phyloP scores from a whole-genome alignment of 2,329 filamentous ascomycete species.

The Aschersonia sp. region DNA sequence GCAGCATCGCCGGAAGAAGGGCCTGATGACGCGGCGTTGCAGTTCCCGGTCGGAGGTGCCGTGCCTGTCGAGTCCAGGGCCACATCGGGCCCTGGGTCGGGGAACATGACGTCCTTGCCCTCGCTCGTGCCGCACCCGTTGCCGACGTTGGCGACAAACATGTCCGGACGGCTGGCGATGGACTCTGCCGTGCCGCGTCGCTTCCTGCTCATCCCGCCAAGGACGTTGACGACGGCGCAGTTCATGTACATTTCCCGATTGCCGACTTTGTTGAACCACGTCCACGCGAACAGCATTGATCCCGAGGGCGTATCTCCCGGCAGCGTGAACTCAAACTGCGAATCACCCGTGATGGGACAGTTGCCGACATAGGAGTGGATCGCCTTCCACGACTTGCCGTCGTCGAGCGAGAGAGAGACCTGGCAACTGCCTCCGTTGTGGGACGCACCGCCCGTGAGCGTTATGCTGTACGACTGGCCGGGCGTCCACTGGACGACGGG shows the following conservation, averaged over 20 bases:
- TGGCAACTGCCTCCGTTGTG: constrained; percentile 68
- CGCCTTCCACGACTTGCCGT: constrained; percentile 55
- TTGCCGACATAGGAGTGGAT: constrained; percentile 41
- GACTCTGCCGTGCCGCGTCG: constrained; percentile 12
- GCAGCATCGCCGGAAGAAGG: not conserved
- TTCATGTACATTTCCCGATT: constrained; percentile 84
- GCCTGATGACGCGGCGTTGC: not conserved
- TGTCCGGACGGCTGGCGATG: constrained; percentile 44
- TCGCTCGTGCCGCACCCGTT: constrained; percentile 44
- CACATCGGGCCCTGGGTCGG: constrained; percentile 46
- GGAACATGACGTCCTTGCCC: constrained; percentile 45
- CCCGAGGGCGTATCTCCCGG: constrained; percentile 44
- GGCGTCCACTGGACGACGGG: constrained; percentile 46
- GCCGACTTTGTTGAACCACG: constrained; percentile 61
- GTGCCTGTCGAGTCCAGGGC: not conserved
- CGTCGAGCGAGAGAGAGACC: constrained; percentile 58
- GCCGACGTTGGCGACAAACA: constrained; percentile 58
- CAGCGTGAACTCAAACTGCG: constrained; percentile 49
- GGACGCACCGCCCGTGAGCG: constrained; percentile 43
- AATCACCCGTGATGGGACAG: constrained; percentile 29
- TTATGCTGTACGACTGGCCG: constrained; percentile 48
- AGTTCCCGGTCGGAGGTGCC: not conserved
- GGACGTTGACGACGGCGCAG: constrained; percentile 56
- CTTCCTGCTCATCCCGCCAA: constrained; percentile 14
- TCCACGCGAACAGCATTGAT: constrained; percentile 59